A percentile compares a stretch with the other conserved stretches of the same genome.
phyloP scores from a whole-genome alignment of 2,329 filamentous ascomycete species.

The Ophiostoma triangulosporum region DNA sequence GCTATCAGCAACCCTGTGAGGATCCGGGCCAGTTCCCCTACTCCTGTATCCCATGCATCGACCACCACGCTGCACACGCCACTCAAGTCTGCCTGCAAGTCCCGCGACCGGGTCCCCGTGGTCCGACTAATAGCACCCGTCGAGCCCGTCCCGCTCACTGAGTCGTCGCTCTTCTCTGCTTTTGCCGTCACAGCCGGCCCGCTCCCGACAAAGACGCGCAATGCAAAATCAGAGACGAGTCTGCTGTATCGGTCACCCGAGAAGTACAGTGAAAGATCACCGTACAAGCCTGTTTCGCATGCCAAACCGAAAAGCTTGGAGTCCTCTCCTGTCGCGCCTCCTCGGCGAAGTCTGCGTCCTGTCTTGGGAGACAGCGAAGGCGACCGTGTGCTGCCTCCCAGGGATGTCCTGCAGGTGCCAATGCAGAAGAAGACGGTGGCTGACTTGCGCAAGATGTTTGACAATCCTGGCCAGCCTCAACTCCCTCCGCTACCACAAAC shows the following conservation, averaged over 20 bases:
- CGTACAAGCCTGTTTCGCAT: no score
- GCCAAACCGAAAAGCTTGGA: background rate
- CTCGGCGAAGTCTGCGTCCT: background rate
- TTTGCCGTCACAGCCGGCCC: background rate
- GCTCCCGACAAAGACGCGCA: background rate
- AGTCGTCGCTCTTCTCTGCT: background rate
- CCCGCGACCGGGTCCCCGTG: background rate
- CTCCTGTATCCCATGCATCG: background rate
- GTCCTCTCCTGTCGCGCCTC: background rate
- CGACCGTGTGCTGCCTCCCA: background rate
- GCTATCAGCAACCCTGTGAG: background rate
- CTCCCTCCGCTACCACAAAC: background rate
- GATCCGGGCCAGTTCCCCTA: background rate
- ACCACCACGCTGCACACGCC: background rate
- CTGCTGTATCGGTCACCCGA: background rate
- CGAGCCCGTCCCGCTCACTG: conserved; percentile 7
- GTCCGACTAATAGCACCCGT: conserved; percentile 11
- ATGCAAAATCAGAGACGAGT: background rate
- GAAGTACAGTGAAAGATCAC: background rate
- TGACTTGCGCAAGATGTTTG: conserved; percentile 4
- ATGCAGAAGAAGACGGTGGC: background rate
- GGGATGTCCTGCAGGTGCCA: no score
- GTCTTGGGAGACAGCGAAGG: background rate
- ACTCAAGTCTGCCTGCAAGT: background rate
- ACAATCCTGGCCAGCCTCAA: background rate